These are phyloP conservation scores for Daldinia childiae DNA, from an alignment of 495 filamentous ascomycete species.

Conservation along the genomic window DNA sequence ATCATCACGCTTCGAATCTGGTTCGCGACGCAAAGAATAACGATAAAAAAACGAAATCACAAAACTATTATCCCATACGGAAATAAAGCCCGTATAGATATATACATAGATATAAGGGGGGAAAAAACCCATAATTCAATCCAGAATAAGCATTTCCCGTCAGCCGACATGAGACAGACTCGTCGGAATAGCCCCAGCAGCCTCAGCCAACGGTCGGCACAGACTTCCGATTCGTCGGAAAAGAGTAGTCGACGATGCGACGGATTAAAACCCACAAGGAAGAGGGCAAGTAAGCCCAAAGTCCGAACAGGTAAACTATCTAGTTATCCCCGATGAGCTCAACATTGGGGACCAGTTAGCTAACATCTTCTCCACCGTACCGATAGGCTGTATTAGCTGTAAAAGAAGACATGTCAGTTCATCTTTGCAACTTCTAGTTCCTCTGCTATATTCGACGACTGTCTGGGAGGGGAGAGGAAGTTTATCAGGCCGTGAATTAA, in stretches of 20 bases:
- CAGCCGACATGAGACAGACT: conserved; percentile 27
- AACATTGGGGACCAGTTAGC: conserved; percentile 13
- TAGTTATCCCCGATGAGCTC: background rate
- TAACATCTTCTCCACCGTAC: conserved; percentile 13
- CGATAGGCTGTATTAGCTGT: conserved; percentile 40
- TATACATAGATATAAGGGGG: too few relatives aligned
- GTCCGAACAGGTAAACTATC: conserved; percentile 40
- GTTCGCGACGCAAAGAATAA: background rate
- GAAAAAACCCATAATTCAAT: background rate
- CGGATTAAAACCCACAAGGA: conserved; percentile 31
- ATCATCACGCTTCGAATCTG: background rate
- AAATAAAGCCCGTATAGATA: conserved; percentile 13
- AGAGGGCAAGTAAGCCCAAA: conserved; percentile 45
- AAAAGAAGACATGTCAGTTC: conserved; percentile 44
- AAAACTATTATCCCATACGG: background rate
- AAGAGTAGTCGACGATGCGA: conserved; percentile 21
- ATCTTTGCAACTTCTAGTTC: background rate
- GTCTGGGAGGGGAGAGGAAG: background rate
- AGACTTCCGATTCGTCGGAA: conserved; percentile 34
- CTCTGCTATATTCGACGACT: background rate
- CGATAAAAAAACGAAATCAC: conserved; percentile 21
- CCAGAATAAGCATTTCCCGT: conserved; percentile 3
- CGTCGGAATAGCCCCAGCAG: conserved; percentile 32
- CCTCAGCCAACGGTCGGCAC: conserved; percentile 21
- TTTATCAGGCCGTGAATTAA: background rate